Conservation (phyloP, 805 yeast genomes). For the Pichia nanzhaoensis region DNA sequence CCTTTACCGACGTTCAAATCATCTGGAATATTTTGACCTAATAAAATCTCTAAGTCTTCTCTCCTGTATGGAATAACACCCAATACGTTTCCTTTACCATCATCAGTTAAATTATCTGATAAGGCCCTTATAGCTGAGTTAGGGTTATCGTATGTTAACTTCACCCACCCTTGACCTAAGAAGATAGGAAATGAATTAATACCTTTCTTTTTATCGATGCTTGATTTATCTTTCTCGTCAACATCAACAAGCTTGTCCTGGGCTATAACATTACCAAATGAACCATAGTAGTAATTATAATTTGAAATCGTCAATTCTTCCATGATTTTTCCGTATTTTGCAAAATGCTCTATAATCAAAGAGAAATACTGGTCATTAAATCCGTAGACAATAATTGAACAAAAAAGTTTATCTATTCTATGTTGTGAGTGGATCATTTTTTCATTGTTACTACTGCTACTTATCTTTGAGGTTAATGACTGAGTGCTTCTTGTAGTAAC, state of each 20-base stretch:
- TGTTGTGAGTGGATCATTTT: neutral
- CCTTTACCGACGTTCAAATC: conserved; percentile 15
- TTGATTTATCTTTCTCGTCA: neutral
- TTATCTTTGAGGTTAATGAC: no score
- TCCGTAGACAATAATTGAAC: conserved; percentile 81
- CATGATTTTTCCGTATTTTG: conserved; percentile 13
- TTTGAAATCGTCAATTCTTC: conserved; percentile 11
- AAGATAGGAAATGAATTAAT: conserved; percentile 48
- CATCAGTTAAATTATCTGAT: conserved; percentile 65
- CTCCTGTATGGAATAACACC: conserved; percentile 65
- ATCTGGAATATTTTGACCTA: conserved; percentile 4
- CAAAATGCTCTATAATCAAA: conserved; percentile 43
- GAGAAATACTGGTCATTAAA: conserved; percentile 73
- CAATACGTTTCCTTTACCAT: conserved; percentile 41
- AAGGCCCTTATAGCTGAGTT: conserved; percentile 76
- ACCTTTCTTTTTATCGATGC: neutral
- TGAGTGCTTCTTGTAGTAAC: no score
- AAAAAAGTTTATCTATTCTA: conserved; percentile 30
- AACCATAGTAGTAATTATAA: conserved; percentile 1
- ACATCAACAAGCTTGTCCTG: neutral
- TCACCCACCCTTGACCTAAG: conserved; percentile 88
- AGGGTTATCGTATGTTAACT: conserved; percentile 71
- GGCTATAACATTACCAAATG: conserved; percentile 3
- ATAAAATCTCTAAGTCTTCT: conserved; percentile 28
- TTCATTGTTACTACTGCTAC: no score